Evolutionary conservation across 305 asterid species (phyloP), one percentile per base, ranked within the genome.

Genomic region (Plantago lanceolata): DNA sequence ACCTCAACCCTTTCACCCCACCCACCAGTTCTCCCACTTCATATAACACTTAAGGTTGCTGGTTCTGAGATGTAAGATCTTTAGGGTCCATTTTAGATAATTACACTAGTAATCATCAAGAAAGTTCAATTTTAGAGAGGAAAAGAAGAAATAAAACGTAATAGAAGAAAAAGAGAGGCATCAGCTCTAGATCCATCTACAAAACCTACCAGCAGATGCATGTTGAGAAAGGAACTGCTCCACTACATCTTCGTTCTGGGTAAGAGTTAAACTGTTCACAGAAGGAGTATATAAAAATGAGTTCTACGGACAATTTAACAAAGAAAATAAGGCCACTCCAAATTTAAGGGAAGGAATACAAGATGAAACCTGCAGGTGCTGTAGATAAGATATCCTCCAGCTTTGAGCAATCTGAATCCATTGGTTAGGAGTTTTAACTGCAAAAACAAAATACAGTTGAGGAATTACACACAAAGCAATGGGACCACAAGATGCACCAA

Each of bases 181-280:
- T 53, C 28, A 3, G 61, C 26, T 37, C 70, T 31, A 57, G 14
- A 61, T 40, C 50, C 43, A 43, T 40, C 59, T 43, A 37, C 3
- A 60, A 61, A 9, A 64, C 77, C 48, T 75, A 89, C 98, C 88
- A 31, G 96, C 95, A 19, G 84, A 77, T 31, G 64, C 65, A 69
- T 82, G 79, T 60, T 73, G 76, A 4, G 87, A 84, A 71, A 92
- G 95, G 81, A 92, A 92, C 68, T 71, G 84, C 69, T 81, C 86
- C 28, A 89, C 90, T 67, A 89, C 83, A 57, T 81, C 93, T 83
- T 89, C 98, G 59, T 92, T 92, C 85, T 92, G 98, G 75, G 94
- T 80, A 69, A 78, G 78, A 19, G 97, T 89, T 73, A 92, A 78
- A 79, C 98, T 92, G 56, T 70, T 79, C 59, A 66, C 57, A 61